Evolutionary conservation across 139 green algal genomes (phyloP), one percentile per base, ranked within the genome.

Genomic region (Edaphochlamys debaryana): DNA sequence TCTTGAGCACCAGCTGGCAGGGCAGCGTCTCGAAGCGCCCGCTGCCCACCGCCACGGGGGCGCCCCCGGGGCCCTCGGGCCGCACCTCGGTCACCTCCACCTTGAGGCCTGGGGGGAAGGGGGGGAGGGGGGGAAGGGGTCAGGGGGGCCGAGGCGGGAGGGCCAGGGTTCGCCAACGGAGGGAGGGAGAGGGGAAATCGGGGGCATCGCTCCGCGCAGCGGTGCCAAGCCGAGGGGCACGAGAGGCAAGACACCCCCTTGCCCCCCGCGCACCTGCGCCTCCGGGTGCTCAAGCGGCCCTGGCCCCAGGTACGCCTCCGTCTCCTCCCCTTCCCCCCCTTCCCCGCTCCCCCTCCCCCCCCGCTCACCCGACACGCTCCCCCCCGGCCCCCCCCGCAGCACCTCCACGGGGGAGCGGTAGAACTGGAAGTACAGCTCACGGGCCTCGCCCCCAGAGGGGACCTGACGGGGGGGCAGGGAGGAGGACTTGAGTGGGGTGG

Each of bases 381-480:
- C 56, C 37, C 48, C 73, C 13, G 73, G 36, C 1, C 41, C 80
- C 34, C 25, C 64, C 15, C 67, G 48, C 75, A 90, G 22, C 3
- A 96, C 75, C 77, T 92, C 90, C 34, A 86, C 66, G 8, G 94
- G 94, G 32, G 79, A 94, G 30, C 91, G 78, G 80, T 95, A 87
- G 68, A 98, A 97, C 66, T 96, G 89, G 63, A 98, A 91, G 67
- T 91, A 86, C 20, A 98, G 88, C 4, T 88, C 20, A 50, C 85
- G 40, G 7, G 37, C 54, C 56, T 64, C 30, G 22, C 23, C 48
- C 23, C 34, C 45, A 13, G 45, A 9, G n/a, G n/a, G n/a, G n/a
- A n/a, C n/a, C n/a, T n/a, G n/a, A n/a, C n/a, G n/a, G n/a, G n/a
- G n/a, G n/a, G n/a, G n/a, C n/a, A n/a, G n/a, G n/a, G n/a, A n/a